Base-by-base conservation (phyloP, 306 rosid genomes). In the Lablab purpureus region DNA sequence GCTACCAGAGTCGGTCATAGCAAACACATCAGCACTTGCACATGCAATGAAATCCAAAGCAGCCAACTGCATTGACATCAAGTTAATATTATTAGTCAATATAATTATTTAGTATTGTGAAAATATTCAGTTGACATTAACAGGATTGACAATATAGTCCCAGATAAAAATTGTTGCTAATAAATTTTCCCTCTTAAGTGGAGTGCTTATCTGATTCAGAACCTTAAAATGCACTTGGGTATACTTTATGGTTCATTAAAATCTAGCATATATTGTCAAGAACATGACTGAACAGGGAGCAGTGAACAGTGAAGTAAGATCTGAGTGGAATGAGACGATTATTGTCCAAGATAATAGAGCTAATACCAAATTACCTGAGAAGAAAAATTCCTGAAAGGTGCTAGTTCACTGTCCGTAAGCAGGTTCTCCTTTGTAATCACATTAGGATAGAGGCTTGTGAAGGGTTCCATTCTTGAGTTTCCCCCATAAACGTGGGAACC, bases 1-100 rank as follows among this genome's bases (percentile, higher is more conserved):
- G 91, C 99, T 92, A 58, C 99, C 98, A 15, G 99, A 91, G 73
- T 95, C 99, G 0, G 98, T 95, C 96, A 95, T 95, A 65, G 98
- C 94, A 63, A 95, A 95, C 52, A 95, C 98, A 89, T 95, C 89
- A 19, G 98, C 89, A 71, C 92, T 93, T 78, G 97, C 96, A 78
- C 98, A 95, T 2, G 96, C 96, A 41, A 95, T 91, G 69, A 92
- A 91, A 79, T 95, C 99, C 88, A 95, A 84, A 28, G 99, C 99
- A 68, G 98, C 99, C 73, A 95, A 65, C 98, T 92, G 90, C 91
- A 88, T 73, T 75, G 7, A 77, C 77, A 84, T 45, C 65, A 74
- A 52, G 1, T 72, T 18, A 18, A 51, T 41, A 64, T 75, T 51
- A 10, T 73, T 2, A 54, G 27, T 49, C 3, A n/a, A 21, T 43